phyloP scores from a whole-genome alignment of 257 asterid genomes.

The Striga asiatica region DNA sequence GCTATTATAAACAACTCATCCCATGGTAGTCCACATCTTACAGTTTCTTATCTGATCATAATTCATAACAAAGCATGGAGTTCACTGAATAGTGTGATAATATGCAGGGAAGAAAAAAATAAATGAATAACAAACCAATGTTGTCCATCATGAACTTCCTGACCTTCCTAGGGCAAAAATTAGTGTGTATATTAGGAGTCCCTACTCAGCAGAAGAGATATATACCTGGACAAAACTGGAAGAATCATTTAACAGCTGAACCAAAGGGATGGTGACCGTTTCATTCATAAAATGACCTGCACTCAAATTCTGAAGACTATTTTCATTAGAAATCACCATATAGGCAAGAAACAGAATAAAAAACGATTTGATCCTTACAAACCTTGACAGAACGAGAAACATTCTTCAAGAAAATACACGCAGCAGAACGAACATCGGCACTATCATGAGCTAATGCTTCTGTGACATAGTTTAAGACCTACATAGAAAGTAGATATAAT shows the following conservation, averaged over 20 bases:
- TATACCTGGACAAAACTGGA: conserved; percentile 61
- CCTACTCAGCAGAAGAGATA: background rate
- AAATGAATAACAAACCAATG: too few relatives aligned
- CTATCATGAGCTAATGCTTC: conserved; percentile 60
- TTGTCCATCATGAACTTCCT: too few relatives aligned
- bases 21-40: too few relatives aligned
- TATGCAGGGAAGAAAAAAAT: too few relatives aligned
- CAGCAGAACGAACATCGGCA: conserved; percentile 78
- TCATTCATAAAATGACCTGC: conserved; percentile 80
- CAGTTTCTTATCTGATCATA: too few relatives aligned
- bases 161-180: background rate
- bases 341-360: background rate
- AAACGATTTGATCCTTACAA: conserved; percentile 9
- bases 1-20: too few relatives aligned
- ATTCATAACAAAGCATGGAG: too few relatives aligned
- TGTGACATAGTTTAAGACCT: conserved; percentile 47
- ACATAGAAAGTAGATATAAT: conserved; percentile 8
- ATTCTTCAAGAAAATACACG: conserved; percentile 72
- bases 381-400: conserved; percentile 92
- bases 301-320: conserved; percentile 58
- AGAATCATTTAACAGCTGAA: conserved; percentile 61
- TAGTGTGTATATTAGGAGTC: too few relatives aligned
- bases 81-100: too few relatives aligned
- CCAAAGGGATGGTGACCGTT: conserved; percentile 44
- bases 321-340: conserved; percentile 22